Evolutionary conservation across 2,329 filamentous ascomycete genomes (phyloP).

Genomic region (Lasiodiplodia sp.): DNA sequence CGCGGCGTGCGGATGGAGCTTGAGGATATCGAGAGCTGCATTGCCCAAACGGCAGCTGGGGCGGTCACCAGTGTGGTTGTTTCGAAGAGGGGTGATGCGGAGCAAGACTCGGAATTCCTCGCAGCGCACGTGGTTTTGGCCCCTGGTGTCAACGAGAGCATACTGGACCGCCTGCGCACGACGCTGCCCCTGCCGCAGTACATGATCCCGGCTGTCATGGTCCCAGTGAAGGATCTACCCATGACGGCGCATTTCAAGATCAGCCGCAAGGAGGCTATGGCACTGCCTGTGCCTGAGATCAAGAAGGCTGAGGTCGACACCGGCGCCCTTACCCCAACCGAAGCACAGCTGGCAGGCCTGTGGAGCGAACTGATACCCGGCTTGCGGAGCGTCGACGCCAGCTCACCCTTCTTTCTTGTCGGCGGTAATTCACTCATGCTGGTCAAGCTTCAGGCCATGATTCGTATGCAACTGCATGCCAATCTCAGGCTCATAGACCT

Average conservation of each 20-base stretch:
- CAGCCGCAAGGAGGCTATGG: not conserved
- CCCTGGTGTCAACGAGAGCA: too few species aligned
- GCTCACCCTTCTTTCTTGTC: slow-evolving; percentile 18
- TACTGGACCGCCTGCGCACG: too few species aligned
- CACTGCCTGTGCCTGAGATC: too few species aligned
- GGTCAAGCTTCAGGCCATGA: slow-evolving; percentile 11
- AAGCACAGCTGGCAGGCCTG: not conserved
- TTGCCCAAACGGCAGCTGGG: too few species aligned
- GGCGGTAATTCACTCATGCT: slow-evolving; percentile 28
- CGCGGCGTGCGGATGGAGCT: slow-evolving; percentile 32
- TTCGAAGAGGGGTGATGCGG: too few species aligned
- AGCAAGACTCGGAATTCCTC: too few species aligned
- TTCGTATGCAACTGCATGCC: not conserved
- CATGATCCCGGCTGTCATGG: too few species aligned
- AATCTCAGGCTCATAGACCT: not conserved
- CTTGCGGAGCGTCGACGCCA: not conserved
- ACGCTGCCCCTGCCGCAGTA: too few species aligned
- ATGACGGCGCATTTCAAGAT: not conserved
- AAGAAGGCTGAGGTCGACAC: slow-evolving; percentile 21
- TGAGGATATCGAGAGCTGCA: slow-evolving; percentile 25
- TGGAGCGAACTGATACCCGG: slow-evolving; percentile 9
- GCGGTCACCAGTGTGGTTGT: too few species aligned
- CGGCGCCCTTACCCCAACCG: not conserved
- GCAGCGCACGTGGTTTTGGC: too few species aligned
- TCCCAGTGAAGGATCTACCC: too few species aligned